These are phyloP conservation scores for Omphalotus guepiniiformis DNA, from an alignment of 768 basidiomycete species.

Conservation along the genomic window DNA sequence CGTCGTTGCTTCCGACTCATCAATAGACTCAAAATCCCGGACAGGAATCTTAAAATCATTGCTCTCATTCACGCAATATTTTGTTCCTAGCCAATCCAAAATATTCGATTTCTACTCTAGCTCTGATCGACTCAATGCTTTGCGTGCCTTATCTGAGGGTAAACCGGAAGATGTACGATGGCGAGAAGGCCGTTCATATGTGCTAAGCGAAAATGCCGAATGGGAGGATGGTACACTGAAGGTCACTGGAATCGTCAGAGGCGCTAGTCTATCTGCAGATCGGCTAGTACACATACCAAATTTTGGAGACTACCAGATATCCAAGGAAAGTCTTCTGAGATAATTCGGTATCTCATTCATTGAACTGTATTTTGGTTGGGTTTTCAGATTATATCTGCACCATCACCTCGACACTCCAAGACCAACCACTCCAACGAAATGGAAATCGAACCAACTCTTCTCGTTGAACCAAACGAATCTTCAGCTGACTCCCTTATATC, in stretches of 20 bases:
- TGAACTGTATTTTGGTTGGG: neutral
- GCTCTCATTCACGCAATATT: constrained; percentile 92
- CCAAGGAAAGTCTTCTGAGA: constrained; percentile 53
- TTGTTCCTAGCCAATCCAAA: constrained; percentile 76
- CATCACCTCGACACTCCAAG: constrained; percentile 36
- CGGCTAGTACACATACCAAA: constrained; percentile 84
- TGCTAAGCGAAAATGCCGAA: constrained; percentile 63
- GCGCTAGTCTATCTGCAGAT: constrained; percentile 71
- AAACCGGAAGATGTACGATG: constrained; percentile 75
- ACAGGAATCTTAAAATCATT: constrained; percentile 78
- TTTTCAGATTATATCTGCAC: constrained; percentile 67
- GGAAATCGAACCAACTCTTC: constrained; percentile 62
- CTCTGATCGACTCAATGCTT: constrained; percentile 65
- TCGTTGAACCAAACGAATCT: constrained; percentile 61
- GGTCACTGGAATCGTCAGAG: constrained; percentile 85
- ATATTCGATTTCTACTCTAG: constrained; percentile 67
- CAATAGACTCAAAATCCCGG: constrained; percentile 58
- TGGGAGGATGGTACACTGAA: constrained; percentile 57
- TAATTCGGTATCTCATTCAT: neutral
- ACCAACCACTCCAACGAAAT: constrained; percentile 34
- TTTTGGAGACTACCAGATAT: constrained; percentile 83
- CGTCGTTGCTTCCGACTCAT: constrained; percentile 54
- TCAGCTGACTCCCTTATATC: constrained; percentile 84
- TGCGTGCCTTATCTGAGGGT: constrained; percentile 82
- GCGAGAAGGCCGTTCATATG: constrained; percentile 75